phyloP scores from a whole-genome alignment of 345 rosid genomes.

The Moricandia moricandioides region DNA sequence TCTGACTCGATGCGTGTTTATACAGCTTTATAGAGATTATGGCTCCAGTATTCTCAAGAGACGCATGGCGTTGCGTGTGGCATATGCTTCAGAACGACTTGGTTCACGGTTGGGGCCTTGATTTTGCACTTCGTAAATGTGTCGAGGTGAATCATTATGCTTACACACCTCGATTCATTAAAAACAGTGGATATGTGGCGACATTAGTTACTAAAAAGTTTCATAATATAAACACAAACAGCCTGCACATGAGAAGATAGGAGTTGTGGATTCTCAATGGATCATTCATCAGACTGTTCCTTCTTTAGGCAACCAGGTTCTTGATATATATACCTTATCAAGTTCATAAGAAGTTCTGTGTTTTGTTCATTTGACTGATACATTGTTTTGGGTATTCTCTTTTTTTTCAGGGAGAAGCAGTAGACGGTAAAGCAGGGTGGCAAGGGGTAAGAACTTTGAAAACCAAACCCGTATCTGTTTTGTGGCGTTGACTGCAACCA shows the following conservation, averaged over 20 bases:
- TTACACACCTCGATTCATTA: background rate
- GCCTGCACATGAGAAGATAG: slow-evolving; percentile 99
- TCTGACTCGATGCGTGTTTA: background rate
- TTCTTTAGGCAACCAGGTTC: slow-evolving; percentile 86
- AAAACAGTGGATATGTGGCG: background rate
- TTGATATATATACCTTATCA: background rate
- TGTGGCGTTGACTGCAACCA: no score
- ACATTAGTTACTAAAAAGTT: slow-evolving; percentile 5
- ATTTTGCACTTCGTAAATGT: slow-evolving; percentile 85
- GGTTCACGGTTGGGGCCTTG: slow-evolving; percentile 99
- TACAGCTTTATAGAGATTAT: slow-evolving; percentile 92
- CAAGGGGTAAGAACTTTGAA: slow-evolving; percentile 58
- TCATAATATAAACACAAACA: slow-evolving; percentile 29
- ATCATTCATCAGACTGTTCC: slow-evolving; percentile 85
- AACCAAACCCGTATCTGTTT: no score
- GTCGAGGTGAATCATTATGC: slow-evolving; percentile 53
- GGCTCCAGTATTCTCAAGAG: slow-evolving; percentile 98
- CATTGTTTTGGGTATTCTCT: background rate
- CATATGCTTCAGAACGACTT: slow-evolving; percentile 97
- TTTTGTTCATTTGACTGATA: background rate
- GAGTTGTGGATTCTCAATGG: slow-evolving; percentile 98
- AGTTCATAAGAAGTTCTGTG: background rate
- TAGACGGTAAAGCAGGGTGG: slow-evolving; percentile 73
- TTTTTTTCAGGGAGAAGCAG: slow-evolving; percentile 53
- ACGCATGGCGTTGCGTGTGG: slow-evolving; percentile 99